phyloP scores from a whole-genome alignment of 257 asterid genomes.

The Plantago major region DNA sequence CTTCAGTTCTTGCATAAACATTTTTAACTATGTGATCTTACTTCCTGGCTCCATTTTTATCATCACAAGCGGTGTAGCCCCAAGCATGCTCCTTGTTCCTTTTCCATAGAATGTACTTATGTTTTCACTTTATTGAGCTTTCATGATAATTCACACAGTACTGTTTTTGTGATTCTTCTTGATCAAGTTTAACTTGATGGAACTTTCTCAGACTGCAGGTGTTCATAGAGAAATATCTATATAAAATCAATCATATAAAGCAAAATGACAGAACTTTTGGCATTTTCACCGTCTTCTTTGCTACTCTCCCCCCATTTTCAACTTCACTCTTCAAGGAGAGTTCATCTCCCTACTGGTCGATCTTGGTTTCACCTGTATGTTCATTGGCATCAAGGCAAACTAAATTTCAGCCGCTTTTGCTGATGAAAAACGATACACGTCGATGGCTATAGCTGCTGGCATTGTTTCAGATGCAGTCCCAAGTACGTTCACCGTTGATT shows the following conservation, averaged over 20 bases:
- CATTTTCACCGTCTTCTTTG: slow-evolving; percentile 53
- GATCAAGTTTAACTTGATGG: slow-evolving; percentile 29
- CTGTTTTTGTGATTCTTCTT: too few relatives aligned
- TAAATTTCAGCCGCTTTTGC: slow-evolving; percentile 18
- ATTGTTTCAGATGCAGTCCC: slow-evolving; percentile 60
- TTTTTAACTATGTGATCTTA: too few relatives aligned
- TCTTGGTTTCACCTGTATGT: slow-evolving; percentile 26
- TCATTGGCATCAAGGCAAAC: slow-evolving; percentile 25
- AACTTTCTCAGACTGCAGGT: slow-evolving; percentile 35
- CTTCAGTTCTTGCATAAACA: too few relatives aligned
- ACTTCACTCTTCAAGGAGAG: slow-evolving; percentile 30
- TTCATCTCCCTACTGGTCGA: slow-evolving; percentile 22
- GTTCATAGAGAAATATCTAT: slow-evolving; percentile 10
- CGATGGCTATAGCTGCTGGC: slow-evolving; percentile 34
- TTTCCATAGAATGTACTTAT: too few relatives aligned
- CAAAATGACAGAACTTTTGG: slow-evolving; percentile 58
- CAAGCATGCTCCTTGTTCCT: too few relatives aligned
- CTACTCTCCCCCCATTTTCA: slow-evolving; percentile 37
- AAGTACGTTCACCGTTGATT: slow-evolving; percentile 56
- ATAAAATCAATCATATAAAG: slow-evolving; percentile 5
- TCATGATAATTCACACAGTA: too few relatives aligned
- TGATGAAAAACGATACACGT: slow-evolving; percentile 24
- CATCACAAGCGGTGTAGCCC: too few relatives aligned
- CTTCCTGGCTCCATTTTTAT: too few relatives aligned
- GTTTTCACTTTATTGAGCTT: too few relatives aligned